These are phyloP conservation scores for Fusarium cyanostomum DNA, from an alignment of 2,329 filamentous ascomycete genomes.

Conservation along the genomic window DNA sequence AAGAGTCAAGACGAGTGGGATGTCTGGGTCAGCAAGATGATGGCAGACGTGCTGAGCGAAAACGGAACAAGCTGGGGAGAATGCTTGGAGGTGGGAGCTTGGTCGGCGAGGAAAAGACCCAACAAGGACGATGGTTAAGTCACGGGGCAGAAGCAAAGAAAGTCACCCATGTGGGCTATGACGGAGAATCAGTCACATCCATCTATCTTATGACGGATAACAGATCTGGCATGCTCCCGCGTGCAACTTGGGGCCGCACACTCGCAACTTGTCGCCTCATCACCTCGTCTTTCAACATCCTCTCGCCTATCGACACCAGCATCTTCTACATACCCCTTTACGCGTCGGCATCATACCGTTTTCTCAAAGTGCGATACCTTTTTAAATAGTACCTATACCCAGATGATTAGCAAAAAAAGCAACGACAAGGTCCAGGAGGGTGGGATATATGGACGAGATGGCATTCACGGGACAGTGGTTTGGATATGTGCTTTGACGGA, in stretches of 20 bases:
- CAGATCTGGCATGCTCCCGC: conserved; percentile 17
- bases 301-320: background rate
- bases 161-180: conserved; percentile 15
- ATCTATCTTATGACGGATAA: conserved; percentile 23
- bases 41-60: conserved; percentile 81
- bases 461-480: conserved; percentile 13
- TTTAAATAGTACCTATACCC: conserved; percentile 73
- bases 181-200: conserved; percentile 8
- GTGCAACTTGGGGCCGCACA: background rate
- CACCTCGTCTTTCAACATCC: background rate
- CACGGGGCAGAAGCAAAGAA: conserved; percentile 26
- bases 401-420: conserved; percentile 37
- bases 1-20: conserved; percentile 95
- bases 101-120: conserved; percentile 79
- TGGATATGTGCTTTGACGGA: background rate
- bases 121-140: conserved; percentile 10
- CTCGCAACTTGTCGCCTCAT: conserved; percentile 2
- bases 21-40: conserved; percentile 87
- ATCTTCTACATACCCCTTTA: conserved; percentile 36
- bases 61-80: conserved; percentile 84
- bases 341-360: conserved; percentile 72
- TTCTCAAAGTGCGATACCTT: conserved; percentile 84
- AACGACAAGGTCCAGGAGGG: conserved; percentile 14
- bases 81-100: conserved; percentile 86
- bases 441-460: conserved; percentile 17